A percentile compares a stretch with the other conserved stretches of the same genome.
Conservation (phyloP, 1,284 basidiomycete genomes). For the Phellinidium pouzarii region DNA sequence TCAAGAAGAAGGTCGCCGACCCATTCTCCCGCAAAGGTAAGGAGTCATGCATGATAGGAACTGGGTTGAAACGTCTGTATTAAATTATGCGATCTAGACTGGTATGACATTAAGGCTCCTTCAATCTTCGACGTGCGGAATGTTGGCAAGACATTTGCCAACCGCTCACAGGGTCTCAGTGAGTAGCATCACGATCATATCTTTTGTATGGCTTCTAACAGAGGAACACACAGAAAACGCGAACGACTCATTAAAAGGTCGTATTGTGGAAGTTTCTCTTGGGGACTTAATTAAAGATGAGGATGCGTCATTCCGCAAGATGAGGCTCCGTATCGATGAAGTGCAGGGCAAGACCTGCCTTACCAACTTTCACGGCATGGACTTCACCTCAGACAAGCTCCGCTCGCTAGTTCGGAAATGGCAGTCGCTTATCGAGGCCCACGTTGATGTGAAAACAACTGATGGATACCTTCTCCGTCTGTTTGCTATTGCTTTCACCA, state of each 20-base stretch:
- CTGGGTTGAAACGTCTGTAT: background rate
- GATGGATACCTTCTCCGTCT: conserved; percentile 99
- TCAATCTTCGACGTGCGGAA: conserved; percentile 97
- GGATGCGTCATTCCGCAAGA: conserved; percentile 99
- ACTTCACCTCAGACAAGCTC: conserved; percentile 99
- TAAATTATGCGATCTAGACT: conserved; percentile 51
- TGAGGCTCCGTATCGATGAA: conserved; percentile 96
- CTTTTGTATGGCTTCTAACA: conserved; percentile 12
- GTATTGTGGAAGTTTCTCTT: conserved; percentile 94
- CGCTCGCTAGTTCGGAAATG: conserved; percentile 99
- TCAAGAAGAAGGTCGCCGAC: conserved; percentile 99
- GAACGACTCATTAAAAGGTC: conserved; percentile 97
- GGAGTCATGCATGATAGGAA: conserved; percentile 21
- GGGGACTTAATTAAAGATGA: conserved; percentile 99
- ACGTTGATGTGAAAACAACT: conserved; percentile 98
- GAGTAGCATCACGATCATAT: conserved; percentile 33
- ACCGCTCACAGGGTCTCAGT: conserved; percentile 98
- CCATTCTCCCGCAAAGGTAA: conserved; percentile 99
- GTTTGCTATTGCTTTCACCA: conserved; percentile 99
- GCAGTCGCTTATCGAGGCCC: conserved; percentile 98
- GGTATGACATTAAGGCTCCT: conserved; percentile 99
- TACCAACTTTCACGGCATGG: conserved; percentile 99
- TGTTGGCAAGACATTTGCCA: conserved; percentile 98
- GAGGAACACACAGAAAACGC: conserved; percentile 75
- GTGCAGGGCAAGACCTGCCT: conserved; percentile 99